Conservation (phyloP, 371 early-diverging fungal genomes). For the Fennellomyces sp. region DNA sequence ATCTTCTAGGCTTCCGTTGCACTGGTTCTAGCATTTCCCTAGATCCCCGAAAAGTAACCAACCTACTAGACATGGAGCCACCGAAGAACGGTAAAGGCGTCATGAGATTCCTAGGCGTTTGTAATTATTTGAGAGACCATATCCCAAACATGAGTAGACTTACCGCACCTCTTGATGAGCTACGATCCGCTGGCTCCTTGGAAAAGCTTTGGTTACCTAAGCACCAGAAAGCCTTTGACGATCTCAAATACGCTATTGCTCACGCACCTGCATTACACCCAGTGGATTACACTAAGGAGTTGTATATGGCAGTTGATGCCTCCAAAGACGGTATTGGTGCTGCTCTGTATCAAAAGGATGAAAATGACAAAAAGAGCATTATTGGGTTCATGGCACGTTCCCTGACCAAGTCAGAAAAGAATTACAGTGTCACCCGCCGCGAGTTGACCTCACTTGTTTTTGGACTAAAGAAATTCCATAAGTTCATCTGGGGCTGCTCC, state of each 20-base stretch:
- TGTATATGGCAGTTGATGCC: conserved; percentile 43
- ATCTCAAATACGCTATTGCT: not conserved
- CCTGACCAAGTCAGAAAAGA: conserved; percentile 9
- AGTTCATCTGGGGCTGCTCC: conserved; percentile 40
- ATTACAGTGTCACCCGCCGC: conserved; percentile 14
- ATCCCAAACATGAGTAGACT: conserved; percentile 17
- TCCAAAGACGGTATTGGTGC: conserved; percentile 41
- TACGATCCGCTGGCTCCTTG: conserved; percentile 17
- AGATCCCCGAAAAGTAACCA: conserved; percentile 20
- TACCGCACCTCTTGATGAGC: conserved; percentile 24
- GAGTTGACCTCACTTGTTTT: conserved; percentile 20
- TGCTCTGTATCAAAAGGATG: conserved; percentile 27
- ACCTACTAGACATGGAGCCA: conserved; percentile 10
- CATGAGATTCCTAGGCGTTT: conserved; percentile 22
- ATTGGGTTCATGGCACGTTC: conserved; percentile 22
- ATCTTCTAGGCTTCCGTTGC: conserved; percentile 21
- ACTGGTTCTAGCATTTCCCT: conserved; percentile 12
- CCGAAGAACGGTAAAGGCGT: conserved; percentile 22
- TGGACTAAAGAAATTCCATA: conserved; percentile 22
- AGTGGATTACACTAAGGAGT: conserved; percentile 26
- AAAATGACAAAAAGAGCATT: conserved; percentile 2
- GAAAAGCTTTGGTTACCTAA: not conserved
- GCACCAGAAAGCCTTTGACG: conserved; percentile 15
- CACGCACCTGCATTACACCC: conserved; percentile 6
- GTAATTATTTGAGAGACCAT: conserved; percentile 33